These are phyloP conservation scores for Gossypium mustelinum DNA, from an alignment of 345 rosid genomes.

Conservation along the genomic window DNA sequence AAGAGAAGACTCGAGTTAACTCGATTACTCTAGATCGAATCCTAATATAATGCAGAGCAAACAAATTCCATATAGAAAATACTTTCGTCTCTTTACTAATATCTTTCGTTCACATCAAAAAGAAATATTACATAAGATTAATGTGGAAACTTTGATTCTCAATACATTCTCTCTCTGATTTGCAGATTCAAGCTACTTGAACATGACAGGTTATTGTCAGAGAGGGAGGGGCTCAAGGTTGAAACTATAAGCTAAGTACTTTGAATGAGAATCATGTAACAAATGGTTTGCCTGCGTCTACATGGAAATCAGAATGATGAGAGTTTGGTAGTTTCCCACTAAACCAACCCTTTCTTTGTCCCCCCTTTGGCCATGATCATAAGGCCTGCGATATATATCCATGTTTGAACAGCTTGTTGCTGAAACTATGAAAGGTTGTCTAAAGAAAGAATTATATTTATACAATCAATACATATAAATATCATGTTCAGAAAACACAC, in stretches of 20 bases:
- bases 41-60: too few relatives aligned
- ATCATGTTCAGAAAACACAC: not conserved
- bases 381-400: slow-evolving; percentile 16
- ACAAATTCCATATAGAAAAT: too few relatives aligned
- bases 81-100: not conserved
- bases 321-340: slow-evolving; percentile 42
- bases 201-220: not conserved
- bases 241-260: slow-evolving; percentile 11
- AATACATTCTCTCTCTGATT: not conserved
- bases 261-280: slow-evolving; percentile 6
- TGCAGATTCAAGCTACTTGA: not conserved
- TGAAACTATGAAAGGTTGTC: not conserved
- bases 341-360: not conserved
- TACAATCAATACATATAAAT: not conserved
- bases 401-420: slow-evolving; percentile 1
- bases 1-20: too few relatives aligned
- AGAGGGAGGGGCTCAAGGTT: slow-evolving; percentile 4
- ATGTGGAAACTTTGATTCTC: slow-evolving; percentile 8
- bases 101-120: not conserved
- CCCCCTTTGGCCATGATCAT: slow-evolving; percentile 18
- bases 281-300: slow-evolving; percentile 8
- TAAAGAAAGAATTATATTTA: not conserved
- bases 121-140: not conserved
- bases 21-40: too few relatives aligned
- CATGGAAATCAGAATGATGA: not conserved